Evolutionary conservation across 73 alveolate species (phyloP).

Genomic region (Tetrahymena malaccensis): DNA sequence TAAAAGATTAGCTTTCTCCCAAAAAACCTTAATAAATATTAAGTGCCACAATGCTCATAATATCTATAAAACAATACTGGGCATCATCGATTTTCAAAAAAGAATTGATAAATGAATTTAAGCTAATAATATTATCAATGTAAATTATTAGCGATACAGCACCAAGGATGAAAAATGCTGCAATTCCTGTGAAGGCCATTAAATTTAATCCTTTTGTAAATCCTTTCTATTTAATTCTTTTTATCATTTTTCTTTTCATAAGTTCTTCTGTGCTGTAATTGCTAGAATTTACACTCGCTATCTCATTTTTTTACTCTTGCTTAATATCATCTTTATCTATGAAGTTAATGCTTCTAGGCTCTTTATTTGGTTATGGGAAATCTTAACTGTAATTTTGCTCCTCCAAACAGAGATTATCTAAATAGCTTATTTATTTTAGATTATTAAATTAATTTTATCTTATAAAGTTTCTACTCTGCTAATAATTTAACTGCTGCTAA

Average conservation of each 20-base stretch:
- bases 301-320: background rate
- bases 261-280: background rate
- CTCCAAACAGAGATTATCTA: background rate
- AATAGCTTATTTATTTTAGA: no score
- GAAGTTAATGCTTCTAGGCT: no score
- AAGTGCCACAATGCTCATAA: background rate
- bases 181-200: background rate
- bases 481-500: no score
- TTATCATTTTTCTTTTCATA: background rate
- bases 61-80: background rate
- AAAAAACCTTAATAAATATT: background rate
- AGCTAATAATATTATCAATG: background rate
- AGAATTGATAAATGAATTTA: background rate
- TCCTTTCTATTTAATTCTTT: background rate
- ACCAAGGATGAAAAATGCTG: background rate
- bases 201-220: background rate
- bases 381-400: background rate
- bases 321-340: background rate
- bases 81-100: background rate
- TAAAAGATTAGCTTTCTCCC: background rate
- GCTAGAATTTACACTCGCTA: background rate
- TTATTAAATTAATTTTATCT: no score
- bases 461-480: no score
- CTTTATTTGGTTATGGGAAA: no score
- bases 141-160: background rate